Percentiles rank a stretch among this genome's conserved stretches.
phyloP scores from a whole-genome alignment of 169 alveolate genomes.

The Plasmodium relictum region DNA sequence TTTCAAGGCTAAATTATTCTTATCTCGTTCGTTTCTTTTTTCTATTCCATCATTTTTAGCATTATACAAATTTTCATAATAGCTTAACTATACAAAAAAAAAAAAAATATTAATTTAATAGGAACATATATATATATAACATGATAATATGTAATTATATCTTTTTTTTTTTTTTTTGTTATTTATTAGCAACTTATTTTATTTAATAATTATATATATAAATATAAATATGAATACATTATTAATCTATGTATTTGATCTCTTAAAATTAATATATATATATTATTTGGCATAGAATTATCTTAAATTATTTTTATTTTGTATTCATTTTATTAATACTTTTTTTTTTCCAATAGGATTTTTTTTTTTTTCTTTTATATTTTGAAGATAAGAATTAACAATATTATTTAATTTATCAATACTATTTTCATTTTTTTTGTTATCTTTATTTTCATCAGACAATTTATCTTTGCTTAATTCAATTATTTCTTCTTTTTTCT shows the following conservation, averaged over 20 bases:
- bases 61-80: constrained; percentile 54
- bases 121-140: not conserved
- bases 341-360: constrained; percentile 57
- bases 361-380: constrained; percentile 53
- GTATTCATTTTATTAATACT: too few relatives aligned
- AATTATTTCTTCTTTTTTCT: constrained; percentile 68
- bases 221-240: too few relatives aligned
- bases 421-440: constrained; percentile 67
- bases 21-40: constrained; percentile 59
- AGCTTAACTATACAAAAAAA: constrained; percentile 20
- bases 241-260: too few relatives aligned
- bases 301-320: not conserved
- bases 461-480: constrained; percentile 61
- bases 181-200: too few relatives aligned
- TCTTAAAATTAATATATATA: not conserved
- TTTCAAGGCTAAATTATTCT: constrained; percentile 14
- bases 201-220: too few relatives aligned
- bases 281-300: not conserved
- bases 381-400: constrained; percentile 69
- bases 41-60: constrained; percentile 70
- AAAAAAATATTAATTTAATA: not conserved
- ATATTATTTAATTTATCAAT: constrained; percentile 64
- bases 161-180: too few relatives aligned
- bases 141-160: not conserved
- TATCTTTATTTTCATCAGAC: constrained; percentile 49